Evolutionary conservation across 306 rosid species (phyloP).

Genomic region (Oxytropis ochrocephala): DNA sequence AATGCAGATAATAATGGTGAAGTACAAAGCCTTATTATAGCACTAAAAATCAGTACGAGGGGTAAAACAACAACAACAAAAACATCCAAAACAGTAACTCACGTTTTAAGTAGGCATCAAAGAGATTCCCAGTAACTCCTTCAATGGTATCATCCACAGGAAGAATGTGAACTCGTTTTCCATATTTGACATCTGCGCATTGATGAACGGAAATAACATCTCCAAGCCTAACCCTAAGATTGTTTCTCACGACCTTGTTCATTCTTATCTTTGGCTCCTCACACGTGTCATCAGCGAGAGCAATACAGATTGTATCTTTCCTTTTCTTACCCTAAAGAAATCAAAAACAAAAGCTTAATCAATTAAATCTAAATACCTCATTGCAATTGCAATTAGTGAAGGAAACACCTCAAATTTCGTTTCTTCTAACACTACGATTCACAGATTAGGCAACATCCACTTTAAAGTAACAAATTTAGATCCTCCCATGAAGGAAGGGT

Average conservation of each 20-base stretch:
- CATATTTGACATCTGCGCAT: constrained; percentile 93
- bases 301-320: constrained; percentile 84
- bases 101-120: constrained; percentile 91
- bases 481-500: background rate
- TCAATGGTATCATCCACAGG: constrained; percentile 93
- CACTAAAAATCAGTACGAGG: background rate
- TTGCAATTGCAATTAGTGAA: background rate
- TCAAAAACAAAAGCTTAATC: background rate
- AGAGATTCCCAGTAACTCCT: constrained; percentile 83
- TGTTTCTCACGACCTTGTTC: constrained; percentile 92
- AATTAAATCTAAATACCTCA: background rate
- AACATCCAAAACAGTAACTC: constrained; percentile 23
- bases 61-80: background rate
- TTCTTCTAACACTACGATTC: background rate
- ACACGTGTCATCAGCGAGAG: constrained; percentile 83
- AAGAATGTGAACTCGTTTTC: constrained; percentile 88
- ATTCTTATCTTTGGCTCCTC: constrained; percentile 92
- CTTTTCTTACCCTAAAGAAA: constrained; percentile 75
- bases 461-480: background rate
- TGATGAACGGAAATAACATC: constrained; percentile 95
- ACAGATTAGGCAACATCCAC: background rate
- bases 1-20: background rate
- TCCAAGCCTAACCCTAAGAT: constrained; percentile 93
- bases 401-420: background rate
- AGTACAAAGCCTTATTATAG: background rate